Evolutionary conservation across 1,284 basidiomycete genomes (phyloP), one percentile per base, ranked within the genome.

Genomic region (Pseudozyma sp.): DNA sequence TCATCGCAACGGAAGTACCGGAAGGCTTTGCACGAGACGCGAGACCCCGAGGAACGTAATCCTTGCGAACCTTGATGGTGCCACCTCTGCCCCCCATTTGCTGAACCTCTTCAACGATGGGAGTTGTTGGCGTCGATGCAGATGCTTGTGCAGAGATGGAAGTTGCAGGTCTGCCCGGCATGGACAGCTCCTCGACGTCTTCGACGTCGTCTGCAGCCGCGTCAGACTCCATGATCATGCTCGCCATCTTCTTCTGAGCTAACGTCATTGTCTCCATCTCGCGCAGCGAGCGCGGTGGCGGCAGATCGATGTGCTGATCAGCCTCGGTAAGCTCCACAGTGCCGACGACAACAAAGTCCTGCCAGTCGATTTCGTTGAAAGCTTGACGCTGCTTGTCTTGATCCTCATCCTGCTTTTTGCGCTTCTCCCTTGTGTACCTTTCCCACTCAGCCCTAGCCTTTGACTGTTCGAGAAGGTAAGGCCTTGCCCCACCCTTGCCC

Each of bases 341-440:
- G 83, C 97, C 94, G 16, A 98, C 97, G 65, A 97, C 94, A 54
- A 95, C 94, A 86, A 98, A 99, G 85, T 99, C 97, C 82, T 99
- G 94, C 97, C 97, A 99, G 84, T 99, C 97, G 81, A 99, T 98
- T 83, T 95, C 93, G 49, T 94, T 92, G 82, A 97, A 83, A 11
- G 77, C 71, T 39, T 75, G 75, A 13, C 72, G 66, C 46, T 80
- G 70, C 53, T 68, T 67, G 84, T 98, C 94, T 72, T 92, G 90
- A 78, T 97, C 93, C 78, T 96, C 92, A 75, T 93, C 89, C 52
- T 91, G 89, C 83, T 91, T 92, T 86, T 94, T 92, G 73, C 94
- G 91, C 84, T 91, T 90, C 81, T 96, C 92, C 46, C 91, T 87
- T 82, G 92, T 91, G 77, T 90, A 88, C 71, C 89, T 89, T 83